Evolutionary conservation across 2,329 filamentous ascomycete genomes (phyloP).

Genomic region (Trichoderma sp.): DNA sequence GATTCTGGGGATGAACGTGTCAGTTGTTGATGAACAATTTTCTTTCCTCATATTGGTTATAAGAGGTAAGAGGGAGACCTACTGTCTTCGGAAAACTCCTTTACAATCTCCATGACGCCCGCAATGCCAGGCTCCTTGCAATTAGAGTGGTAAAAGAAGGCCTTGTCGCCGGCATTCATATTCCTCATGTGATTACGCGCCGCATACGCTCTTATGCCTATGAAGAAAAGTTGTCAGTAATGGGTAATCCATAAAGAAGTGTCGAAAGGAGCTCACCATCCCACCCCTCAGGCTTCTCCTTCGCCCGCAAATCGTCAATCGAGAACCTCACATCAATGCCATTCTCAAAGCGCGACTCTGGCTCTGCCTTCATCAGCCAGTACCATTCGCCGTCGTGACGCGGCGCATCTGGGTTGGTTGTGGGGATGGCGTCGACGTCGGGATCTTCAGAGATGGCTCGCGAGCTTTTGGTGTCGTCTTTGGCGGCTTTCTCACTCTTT

Average conservation of each 20-base stretch:
- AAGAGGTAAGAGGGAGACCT: no score
- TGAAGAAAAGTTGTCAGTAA: not conserved
- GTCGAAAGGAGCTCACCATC: conserved; percentile 62
- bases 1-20: conserved; percentile 32
- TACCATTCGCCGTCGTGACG: conserved; percentile 54
- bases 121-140: conserved; percentile 87
- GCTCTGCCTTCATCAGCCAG: conserved; percentile 88
- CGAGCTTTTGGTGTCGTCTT: not conserved
- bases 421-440: conserved; percentile 40
- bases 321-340: conserved; percentile 90
- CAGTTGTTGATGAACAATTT: not conserved
- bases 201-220: conserved; percentile 54
- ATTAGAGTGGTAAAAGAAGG: conserved; percentile 97
- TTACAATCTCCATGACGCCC: conserved; percentile 85
- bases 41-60: no score
- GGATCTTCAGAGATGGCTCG: conserved; percentile 34
- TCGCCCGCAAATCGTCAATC: conserved; percentile 81
- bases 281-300: conserved; percentile 82
- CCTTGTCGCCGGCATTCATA: conserved; percentile 89
- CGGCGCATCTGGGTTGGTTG: conserved; percentile 42
- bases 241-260: not conserved
- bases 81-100: conserved; percentile 80
- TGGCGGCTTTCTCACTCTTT: not conserved
- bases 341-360: conserved; percentile 81
- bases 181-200: conserved; percentile 87